Conservation (phyloP, 352 stramenopile species). For the Phytophthora crassamura region DNA sequence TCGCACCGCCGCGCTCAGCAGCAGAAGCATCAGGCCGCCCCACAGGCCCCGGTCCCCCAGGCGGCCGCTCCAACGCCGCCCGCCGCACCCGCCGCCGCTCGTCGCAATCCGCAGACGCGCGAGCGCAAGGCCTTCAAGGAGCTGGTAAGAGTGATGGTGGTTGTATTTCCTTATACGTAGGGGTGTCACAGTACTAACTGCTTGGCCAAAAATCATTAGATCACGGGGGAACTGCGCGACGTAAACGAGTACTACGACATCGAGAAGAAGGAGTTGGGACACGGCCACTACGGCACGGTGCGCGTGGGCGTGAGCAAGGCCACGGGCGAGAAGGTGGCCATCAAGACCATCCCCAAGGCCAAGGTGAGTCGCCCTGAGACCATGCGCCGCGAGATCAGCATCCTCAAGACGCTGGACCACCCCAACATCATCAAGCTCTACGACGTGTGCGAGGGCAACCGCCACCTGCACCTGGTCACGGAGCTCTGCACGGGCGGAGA, state of each 20-base stretch:
- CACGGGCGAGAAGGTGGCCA: constrained; percentile 95
- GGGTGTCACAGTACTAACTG: not conserved
- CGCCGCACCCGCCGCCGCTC: constrained; percentile 20
- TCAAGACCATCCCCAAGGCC: constrained; percentile 99
- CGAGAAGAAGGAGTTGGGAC: constrained; percentile 88
- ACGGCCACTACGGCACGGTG: constrained; percentile 97
- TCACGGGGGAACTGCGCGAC: constrained; percentile 83
- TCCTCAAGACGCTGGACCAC: constrained; percentile 92
- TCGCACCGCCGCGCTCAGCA: constrained; percentile 51
- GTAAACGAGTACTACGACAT: constrained; percentile 90
- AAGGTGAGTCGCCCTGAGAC: constrained; percentile 95
- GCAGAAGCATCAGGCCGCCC: constrained; percentile 32
- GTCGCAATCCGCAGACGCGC: constrained; percentile 50
- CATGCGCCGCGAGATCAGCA: constrained; percentile 94
- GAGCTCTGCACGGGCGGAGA: constrained; percentile 98
- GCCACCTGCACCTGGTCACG: constrained; percentile 97
- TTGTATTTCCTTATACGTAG: not conserved
- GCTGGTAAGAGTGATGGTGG: constrained; percentile 51
- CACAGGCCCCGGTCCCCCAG: constrained; percentile 7
- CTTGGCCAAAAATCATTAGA: constrained; percentile 50
- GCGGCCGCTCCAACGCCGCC: constrained; percentile 13
- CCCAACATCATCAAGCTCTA: constrained; percentile 99
- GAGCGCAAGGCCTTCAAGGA: constrained; percentile 76
- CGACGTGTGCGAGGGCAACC: constrained; percentile 97
- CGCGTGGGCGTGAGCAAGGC: constrained; percentile 94